Evolutionary conservation across 139 green algal species (phyloP), one percentile per base, ranked within the genome.

Genomic region (Spirogloea muscicola): DNA sequence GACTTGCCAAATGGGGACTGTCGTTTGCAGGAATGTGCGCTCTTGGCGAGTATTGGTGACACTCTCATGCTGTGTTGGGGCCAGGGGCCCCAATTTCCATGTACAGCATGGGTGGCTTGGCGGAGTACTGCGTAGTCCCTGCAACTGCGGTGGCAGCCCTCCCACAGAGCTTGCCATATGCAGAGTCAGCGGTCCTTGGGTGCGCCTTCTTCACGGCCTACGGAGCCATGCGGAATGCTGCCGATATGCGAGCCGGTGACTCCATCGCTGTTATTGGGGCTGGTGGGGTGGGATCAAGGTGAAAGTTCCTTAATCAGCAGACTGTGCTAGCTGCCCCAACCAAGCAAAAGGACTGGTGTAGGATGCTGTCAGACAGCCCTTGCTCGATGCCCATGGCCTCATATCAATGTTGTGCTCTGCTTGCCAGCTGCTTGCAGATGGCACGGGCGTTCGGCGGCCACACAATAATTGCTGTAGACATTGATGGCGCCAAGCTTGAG

Each of bases 171-270:
- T 37, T 76, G 61, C 72, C 62, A 21, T 73, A 41, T 21, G 67
- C 36, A 41, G 72, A 80, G 61, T 49, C 61, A 0, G 72, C 72
- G 3, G 29, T 80, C 9, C 36, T 80, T 36, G 72, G 72, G 2
- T 80, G 72, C 33, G 72, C 72, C 9, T 10, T 76, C 44, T 80
- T 80, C 62, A 80, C 72, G 4, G 72, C 72, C 5, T 80, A 79
- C 48, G 72, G 72, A 13, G 72, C 72, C 13, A 13, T 80, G 46
- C 61, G 62, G 37, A 75, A 80, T 38, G 61, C 63, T 1, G 72
- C 42, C 13, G 62, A 80, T 21, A 3, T 80, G 33, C 39, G 61
- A 0, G 61, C 62, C 0, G 72, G 72, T 3, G 27, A 80, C 27
- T 51, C 72, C 6, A 38, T 80, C 31, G 72, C 72, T 29, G 62